These are phyloP conservation scores for Fusarium fujikuroi DNA, from an alignment of 2,329 filamentous ascomycete species.

Conservation along the genomic window DNA sequence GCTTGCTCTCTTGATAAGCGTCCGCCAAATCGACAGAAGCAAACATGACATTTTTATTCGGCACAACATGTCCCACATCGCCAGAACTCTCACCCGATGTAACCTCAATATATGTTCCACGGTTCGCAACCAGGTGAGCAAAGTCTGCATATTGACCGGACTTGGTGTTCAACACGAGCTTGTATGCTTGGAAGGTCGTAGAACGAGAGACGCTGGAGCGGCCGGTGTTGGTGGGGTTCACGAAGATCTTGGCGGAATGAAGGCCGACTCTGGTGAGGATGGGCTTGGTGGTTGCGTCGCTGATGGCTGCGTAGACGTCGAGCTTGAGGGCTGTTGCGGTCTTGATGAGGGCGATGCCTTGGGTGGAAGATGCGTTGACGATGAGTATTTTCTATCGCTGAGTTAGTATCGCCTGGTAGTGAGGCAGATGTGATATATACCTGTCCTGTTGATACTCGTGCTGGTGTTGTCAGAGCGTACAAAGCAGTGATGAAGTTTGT, in stretches of 20 bases:
- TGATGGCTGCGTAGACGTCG: conserved; percentile 30
- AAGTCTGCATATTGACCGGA: conserved; percentile 28
- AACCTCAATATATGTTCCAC: conserved; percentile 35
- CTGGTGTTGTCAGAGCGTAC: conserved; percentile 27
- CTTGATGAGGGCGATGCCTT: conserved; percentile 39
- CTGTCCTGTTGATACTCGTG: conserved; percentile 23
- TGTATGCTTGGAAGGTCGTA: conserved; percentile 16
- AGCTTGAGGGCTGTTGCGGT: conserved; percentile 32
- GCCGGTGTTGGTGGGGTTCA: not conserved
- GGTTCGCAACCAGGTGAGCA: conserved; percentile 31
- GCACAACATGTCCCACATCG: conserved; percentile 1
- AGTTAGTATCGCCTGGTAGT: not conserved
- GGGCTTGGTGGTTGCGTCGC: conserved; percentile 17
- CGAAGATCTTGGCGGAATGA: conserved; percentile 22
- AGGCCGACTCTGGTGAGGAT: conserved; percentile 27
- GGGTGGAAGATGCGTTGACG: conserved; percentile 28
- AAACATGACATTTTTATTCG: conserved; percentile 39
- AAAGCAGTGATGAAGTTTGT: conserved; percentile 35
- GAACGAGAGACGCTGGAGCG: conserved; percentile 18
- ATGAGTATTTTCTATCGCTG: conserved; percentile 31
- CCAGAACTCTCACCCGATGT: conserved; percentile 4
- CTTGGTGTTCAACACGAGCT: conserved; percentile 33
- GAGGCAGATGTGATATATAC: not conserved
- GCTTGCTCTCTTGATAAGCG: conserved; percentile 27
- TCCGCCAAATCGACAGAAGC: conserved; percentile 36